Evolutionary conservation across 2,329 filamentous ascomycete species (phyloP).

Genomic region (Scleromitrula shiraiana): DNA sequence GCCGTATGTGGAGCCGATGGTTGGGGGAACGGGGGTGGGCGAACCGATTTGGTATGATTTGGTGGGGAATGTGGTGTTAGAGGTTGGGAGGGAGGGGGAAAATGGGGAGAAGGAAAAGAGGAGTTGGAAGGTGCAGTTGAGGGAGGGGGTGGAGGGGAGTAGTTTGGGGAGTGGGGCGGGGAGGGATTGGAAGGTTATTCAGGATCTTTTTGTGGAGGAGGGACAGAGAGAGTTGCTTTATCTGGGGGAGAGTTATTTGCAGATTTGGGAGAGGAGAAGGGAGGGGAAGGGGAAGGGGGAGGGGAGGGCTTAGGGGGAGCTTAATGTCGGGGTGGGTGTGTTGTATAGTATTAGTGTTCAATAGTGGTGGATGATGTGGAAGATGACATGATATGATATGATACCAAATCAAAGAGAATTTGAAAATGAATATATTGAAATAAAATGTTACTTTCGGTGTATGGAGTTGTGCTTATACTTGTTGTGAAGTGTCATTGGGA

Average conservation of each 20-base stretch:
- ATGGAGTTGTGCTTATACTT: no score
- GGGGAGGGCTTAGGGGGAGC: background rate
- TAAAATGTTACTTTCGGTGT: no score
- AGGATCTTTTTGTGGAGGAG: slow-evolving; percentile 88
- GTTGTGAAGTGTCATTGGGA: no score
- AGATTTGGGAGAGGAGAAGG: slow-evolving; percentile 90
- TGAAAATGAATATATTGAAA: no score
- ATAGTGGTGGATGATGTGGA: no score
- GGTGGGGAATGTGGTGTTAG: slow-evolving; percentile 88
- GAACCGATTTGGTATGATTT: slow-evolving; percentile 94
- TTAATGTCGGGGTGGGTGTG: background rate
- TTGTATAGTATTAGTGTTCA: no score
- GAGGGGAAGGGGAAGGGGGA: slow-evolving; percentile 17
- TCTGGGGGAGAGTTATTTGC: slow-evolving; percentile 87
- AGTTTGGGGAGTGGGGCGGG: slow-evolving; percentile 65
- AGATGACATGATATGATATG: no score
- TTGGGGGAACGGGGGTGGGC: slow-evolving; percentile 56
- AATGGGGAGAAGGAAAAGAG: slow-evolving; percentile 84
- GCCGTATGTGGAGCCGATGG: slow-evolving; percentile 86
- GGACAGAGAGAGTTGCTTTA: slow-evolving; percentile 85
- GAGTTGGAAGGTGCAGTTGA: slow-evolving; percentile 88
- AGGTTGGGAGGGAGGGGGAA: slow-evolving; percentile 70
- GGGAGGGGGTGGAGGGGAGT: slow-evolving; percentile 66
- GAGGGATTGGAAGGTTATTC: slow-evolving; percentile 81
- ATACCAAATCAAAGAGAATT: no score